Conservation (phyloP, 1,284 basidiomycete genomes). For the Puccinia coronata region DNA sequence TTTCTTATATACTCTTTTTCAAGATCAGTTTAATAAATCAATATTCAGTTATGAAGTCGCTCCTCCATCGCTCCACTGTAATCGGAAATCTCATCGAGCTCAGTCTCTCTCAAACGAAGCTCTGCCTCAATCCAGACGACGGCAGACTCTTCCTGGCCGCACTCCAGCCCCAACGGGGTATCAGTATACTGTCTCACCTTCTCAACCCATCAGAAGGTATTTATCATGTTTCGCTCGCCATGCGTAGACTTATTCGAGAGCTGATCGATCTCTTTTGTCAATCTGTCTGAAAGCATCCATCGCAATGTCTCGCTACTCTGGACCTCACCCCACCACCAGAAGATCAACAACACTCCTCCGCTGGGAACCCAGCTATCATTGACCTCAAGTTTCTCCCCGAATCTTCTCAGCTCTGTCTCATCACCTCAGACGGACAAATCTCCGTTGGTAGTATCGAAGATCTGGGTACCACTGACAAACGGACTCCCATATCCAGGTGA, state of each 20-base stretch:
- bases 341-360: not conserved
- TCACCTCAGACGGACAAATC: constrained; percentile 41
- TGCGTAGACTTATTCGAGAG: too few species aligned
- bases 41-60: constrained; percentile 5
- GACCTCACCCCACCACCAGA: not conserved
- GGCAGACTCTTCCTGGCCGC: not conserved
- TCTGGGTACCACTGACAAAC: not conserved
- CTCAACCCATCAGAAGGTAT: too few species aligned
- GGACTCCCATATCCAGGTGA: not conserved
- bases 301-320: not conserved
- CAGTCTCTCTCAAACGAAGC: too few species aligned
- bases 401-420: constrained; percentile 41
- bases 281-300: not conserved
- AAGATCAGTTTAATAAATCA: not conserved
- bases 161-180: not conserved
- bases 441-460: constrained; percentile 31
- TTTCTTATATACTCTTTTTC: too few species aligned
- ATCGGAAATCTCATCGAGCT: not conserved
- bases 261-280: not conserved
- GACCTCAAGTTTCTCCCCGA: constrained; percentile 34
- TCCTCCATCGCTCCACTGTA: constrained; percentile 10
- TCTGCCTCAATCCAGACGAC: constrained; percentile 30
- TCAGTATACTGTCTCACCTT: constrained; percentile 10
- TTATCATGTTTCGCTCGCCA: too few species aligned
- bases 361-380: constrained; percentile 11